Evolutionary conservation across 441 rosid genomes (phyloP), one percentile per base, ranked within the genome.

Genomic region (Hura crepitans): DNA sequence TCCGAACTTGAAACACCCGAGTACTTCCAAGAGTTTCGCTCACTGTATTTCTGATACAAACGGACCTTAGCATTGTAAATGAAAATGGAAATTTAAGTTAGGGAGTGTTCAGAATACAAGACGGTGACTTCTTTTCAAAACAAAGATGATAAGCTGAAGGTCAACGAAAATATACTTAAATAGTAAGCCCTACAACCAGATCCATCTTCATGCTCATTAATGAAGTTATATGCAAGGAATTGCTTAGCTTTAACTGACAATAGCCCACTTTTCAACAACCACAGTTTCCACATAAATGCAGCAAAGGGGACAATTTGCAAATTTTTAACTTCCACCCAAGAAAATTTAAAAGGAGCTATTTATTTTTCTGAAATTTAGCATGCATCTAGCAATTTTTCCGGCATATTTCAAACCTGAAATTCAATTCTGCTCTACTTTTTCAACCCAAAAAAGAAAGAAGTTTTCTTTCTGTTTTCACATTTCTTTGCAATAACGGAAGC

Each of bases 31-130:
- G 94, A 86, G 82, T 89, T 94, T 69, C 70, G 82, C 84, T 94
- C 97, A 66, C 91, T 79, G 82, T 87, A 91, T 81, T 76, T 91
- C 74, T 94, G 91, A 83, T 91, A 94, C 96, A 91, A 86, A 69
- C 92, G 89, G 62, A 83, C 96, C 97, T 94, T 72, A 54, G 51
- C 17, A 74, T 62, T 57, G 54, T 71, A 66, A 72, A 65, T 72
- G 54, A 42, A 74, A 74, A 51, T 62, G 42, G 72, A 61, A 68
- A 50, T 22, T 64, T 72, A 72, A 68, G 77, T 68, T 72, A 80
- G 70, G 72, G 49, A 60, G 42, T 35, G 69, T n/a, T 65, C 10
- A 45, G 15, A 28, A 18, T 2, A 27, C 6, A 58, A 61, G 70
- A 65, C 23, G 37, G 17, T 42, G 31, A 58, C 18, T 70, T 20